Evolutionary conservation across 2,329 filamentous ascomycete genomes (phyloP).

Genomic region (Cadophora luteo-olivacea): DNA sequence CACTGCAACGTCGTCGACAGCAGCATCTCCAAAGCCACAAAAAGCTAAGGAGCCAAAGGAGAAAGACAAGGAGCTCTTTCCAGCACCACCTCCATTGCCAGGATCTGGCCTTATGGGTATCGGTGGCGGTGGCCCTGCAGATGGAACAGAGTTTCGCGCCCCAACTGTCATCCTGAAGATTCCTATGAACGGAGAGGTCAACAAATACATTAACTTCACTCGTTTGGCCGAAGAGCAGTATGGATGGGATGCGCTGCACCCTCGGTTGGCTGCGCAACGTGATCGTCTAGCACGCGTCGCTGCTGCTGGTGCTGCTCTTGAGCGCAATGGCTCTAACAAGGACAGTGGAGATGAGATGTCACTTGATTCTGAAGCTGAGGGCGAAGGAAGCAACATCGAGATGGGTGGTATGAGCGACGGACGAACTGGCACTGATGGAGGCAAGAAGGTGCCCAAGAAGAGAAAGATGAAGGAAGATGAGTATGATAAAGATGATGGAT

Average conservation of each 20-base stretch:
- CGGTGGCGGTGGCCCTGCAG: constrained; percentile 58
- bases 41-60: constrained; percentile 55
- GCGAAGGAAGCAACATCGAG: constrained; percentile 88
- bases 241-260: constrained; percentile 92
- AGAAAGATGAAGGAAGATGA: constrained; percentile 82
- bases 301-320: constrained; percentile 84
- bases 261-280: constrained; percentile 85
- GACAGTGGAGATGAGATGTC: constrained; percentile 85
- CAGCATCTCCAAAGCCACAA: constrained; percentile 60
- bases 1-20: constrained; percentile 57
- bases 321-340: constrained; percentile 72
- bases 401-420: constrained; percentile 73
- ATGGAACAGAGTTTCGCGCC: constrained; percentile 63
- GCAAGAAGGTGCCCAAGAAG: constrained; percentile 71
- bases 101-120: constrained; percentile 67
- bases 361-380: constrained; percentile 72
- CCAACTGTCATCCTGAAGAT: constrained; percentile 87
- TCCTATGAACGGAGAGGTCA: constrained; percentile 79
- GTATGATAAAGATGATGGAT: constrained; percentile 83
- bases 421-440: constrained; percentile 65
- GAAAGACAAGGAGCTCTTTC: constrained; percentile 32
- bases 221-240: constrained; percentile 92
- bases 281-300: constrained; percentile 88
- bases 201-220: constrained; percentile 95
- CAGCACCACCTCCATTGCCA: constrained; percentile 59